Evolutionary conservation across 768 basidiomycete genomes (phyloP).

Genomic region (Podaxis sp.): DNA sequence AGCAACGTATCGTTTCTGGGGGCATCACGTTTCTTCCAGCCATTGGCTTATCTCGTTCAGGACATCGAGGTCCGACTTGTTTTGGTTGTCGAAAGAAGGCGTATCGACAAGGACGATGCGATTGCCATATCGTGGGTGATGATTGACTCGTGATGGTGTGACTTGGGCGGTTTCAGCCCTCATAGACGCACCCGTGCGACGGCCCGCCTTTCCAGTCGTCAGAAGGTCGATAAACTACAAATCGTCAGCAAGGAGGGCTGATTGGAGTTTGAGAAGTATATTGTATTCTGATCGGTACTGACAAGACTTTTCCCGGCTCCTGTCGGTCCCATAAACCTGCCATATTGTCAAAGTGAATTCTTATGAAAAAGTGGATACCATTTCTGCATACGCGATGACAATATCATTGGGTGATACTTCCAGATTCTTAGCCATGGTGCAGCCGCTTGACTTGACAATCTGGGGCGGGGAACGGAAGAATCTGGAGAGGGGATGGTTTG

Average conservation of each 20-base stretch:
- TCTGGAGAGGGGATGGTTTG: neutral
- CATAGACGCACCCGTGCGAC: neutral
- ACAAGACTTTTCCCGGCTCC: conserved; percentile 7
- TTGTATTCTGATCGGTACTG: neutral
- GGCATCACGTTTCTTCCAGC: neutral
- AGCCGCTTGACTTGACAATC: neutral
- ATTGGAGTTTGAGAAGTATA: neutral
- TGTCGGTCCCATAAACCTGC: conserved; percentile 3
- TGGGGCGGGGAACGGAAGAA: neutral
- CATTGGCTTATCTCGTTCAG: neutral
- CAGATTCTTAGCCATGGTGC: neutral
- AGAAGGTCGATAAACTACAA: conserved; percentile 2
- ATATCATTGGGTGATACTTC: neutral
- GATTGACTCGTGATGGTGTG: neutral
- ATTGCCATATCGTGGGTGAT: neutral
- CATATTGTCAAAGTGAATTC: neutral
- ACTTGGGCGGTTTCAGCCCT: neutral
- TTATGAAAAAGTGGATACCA: neutral
- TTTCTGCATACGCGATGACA: neutral
- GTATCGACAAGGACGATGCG: conserved; percentile 8
- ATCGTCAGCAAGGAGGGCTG: too few species aligned
- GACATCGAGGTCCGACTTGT: neutral
- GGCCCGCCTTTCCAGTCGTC: neutral
- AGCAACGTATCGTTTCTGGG: neutral
- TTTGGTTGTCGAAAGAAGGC: conserved; percentile 1